Evolutionary conservation across 2,329 filamentous ascomycete species (phyloP).

Genomic region (Furcasterigmium sp.): DNA sequence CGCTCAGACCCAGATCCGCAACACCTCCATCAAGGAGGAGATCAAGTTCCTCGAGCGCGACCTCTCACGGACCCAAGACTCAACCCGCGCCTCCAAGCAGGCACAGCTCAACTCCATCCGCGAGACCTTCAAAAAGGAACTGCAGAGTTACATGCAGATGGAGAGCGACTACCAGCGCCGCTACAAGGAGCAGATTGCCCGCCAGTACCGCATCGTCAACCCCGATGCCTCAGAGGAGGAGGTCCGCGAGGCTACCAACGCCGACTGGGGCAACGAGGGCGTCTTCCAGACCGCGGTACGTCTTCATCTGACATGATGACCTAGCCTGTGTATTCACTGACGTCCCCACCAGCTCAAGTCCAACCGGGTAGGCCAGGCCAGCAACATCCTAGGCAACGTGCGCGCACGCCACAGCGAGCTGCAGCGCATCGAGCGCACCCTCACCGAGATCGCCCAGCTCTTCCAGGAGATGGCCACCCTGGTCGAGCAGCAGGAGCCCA

Average conservation of each 20-base stretch:
- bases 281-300: slow-evolving; percentile 79
- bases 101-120: slow-evolving; percentile 66
- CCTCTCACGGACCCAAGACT: slow-evolving; percentile 56
- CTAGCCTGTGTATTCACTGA: too few species aligned
- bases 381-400: slow-evolving; percentile 69
- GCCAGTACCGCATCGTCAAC: slow-evolving; percentile 78
- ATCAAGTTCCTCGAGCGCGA: slow-evolving; percentile 73
- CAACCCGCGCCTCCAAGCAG: slow-evolving; percentile 60
- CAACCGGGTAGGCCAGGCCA: slow-evolving; percentile 70
- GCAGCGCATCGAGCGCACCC: slow-evolving; percentile 71
- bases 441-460: slow-evolving; percentile 63
- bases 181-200: slow-evolving; percentile 72
- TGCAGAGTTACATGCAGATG: slow-evolving; percentile 65
- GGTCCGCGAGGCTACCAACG: slow-evolving; percentile 61
- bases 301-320: slow-evolving; percentile 15
- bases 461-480: slow-evolving; percentile 72
- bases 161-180: slow-evolving; percentile 66
- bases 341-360: slow-evolving; percentile 54
- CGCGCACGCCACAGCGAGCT: slow-evolving; percentile 81
- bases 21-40: slow-evolving; percentile 71
- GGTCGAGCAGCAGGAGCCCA: slow-evolving; percentile 65
- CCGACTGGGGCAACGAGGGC: slow-evolving; percentile 72
- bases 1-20: slow-evolving; percentile 65
- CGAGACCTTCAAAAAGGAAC: slow-evolving; percentile 65
- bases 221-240: slow-evolving; percentile 72